Percentiles rank a stretch among this genome's conserved stretches.
These are phyloP conservation scores for Paraphaeosphaeria minitans DNA, from an alignment of 2,329 filamentous ascomycete genomes.

Conservation along the genomic window DNA sequence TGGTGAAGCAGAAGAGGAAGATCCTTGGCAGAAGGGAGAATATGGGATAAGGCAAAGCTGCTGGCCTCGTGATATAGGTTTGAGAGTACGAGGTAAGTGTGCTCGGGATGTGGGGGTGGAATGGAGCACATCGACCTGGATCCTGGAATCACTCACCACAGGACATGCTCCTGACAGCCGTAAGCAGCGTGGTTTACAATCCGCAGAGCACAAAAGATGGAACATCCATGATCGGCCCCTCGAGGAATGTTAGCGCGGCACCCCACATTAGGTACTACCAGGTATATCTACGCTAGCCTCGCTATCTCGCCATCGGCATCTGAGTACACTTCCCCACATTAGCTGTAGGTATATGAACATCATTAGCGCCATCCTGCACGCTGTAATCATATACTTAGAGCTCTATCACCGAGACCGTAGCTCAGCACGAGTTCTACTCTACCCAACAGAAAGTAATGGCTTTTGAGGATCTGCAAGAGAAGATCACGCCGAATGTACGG, in stretches of 20 bases:
- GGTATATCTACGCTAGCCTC: too few relatives aligned
- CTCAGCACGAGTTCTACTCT: not conserved
- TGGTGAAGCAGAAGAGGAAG: conserved; percentile 34
- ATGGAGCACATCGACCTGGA: too few relatives aligned
- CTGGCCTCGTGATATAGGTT: too few relatives aligned
- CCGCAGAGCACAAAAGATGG: too few relatives aligned
- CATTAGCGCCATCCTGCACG: conserved; percentile 7
- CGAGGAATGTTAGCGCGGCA: conserved; percentile 22
- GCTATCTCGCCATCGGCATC: conserved; percentile 19
- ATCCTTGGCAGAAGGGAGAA: conserved; percentile 12
- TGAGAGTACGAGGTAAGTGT: too few relatives aligned
- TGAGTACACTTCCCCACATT: conserved; percentile 28
- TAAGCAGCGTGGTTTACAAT: too few relatives aligned
- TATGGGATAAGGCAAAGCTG: not conserved
- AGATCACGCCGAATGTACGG: conserved; percentile 38
- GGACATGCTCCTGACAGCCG: too few relatives aligned
- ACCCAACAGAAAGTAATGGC: conserved; percentile 28
- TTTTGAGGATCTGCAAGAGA: conserved; percentile 39
- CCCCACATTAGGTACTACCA: conserved; percentile 39
- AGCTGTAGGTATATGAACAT: conserved; percentile 16
- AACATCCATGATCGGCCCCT: not conserved
- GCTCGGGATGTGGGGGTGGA: too few relatives aligned
- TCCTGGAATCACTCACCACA: too few relatives aligned
- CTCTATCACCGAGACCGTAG: too few relatives aligned
- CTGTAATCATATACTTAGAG: not conserved